These are phyloP conservation scores for Scutellaria minor DNA, from an alignment of 257 asterid genomes.

Conservation along the genomic window DNA sequence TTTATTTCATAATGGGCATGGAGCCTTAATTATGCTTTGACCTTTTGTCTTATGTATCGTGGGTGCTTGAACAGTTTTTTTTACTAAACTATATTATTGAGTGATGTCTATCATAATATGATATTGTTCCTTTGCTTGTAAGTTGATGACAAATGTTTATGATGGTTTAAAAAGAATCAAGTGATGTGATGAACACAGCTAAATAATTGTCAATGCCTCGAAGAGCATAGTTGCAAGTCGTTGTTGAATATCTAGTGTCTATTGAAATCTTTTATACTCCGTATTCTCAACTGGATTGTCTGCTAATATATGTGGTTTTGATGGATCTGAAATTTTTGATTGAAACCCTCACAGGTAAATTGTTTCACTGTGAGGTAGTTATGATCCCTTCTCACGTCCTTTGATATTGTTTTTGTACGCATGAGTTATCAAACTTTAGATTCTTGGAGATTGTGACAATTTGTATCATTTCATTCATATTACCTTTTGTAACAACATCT, in stretches of 20 bases:
- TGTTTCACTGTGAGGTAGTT: conserved; percentile 8
- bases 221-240: conserved; percentile 12
- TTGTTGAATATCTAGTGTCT: neutral
- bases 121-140: neutral
- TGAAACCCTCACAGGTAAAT: conserved; percentile 6
- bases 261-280: neutral
- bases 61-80: conserved; percentile 21
- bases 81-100: conserved; percentile 18
- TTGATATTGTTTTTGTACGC: neutral
- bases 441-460: conserved; percentile 22
- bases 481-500: conserved; percentile 5
- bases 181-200: neutral
- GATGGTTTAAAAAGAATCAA: neutral
- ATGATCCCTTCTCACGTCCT: neutral
- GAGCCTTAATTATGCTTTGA: neutral
- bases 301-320: neutral
- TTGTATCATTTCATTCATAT: conserved; percentile 7
- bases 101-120: conserved; percentile 2
- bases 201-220: neutral
- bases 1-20: conserved; percentile 10
- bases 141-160: conserved; percentile 10
- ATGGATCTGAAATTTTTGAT: neutral
- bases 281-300: conserved; percentile 5
- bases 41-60: neutral
- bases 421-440: neutral